A percentile compares a stretch with the other conserved stretches of the same genome.
phyloP scores from a whole-genome alignment of 371 early-diverging fungal genomes.

The Mortierella sp. region DNA sequence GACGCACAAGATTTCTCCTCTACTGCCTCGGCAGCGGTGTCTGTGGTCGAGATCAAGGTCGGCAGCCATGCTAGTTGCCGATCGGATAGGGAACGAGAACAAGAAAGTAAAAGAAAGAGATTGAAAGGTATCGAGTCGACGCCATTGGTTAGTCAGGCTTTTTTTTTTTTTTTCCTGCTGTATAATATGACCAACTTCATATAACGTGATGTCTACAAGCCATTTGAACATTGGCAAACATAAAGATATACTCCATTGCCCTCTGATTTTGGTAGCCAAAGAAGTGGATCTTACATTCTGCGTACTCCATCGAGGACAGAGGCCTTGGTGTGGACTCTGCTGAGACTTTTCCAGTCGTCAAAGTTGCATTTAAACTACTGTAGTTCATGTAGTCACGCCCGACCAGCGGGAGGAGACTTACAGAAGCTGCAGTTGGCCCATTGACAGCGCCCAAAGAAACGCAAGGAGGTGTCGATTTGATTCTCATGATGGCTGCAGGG shows the following conservation, averaged over 20 bases:
- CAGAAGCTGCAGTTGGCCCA: background rate
- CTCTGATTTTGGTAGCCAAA: background rate
- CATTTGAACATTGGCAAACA: too few species aligned
- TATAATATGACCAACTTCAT: too few species aligned
- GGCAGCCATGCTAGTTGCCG: conserved; percentile 41
- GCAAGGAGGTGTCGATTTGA: conserved; percentile 29
- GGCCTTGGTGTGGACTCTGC: conserved; percentile 24
- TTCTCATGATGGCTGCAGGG: conserved; percentile 37
- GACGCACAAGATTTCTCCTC: background rate
- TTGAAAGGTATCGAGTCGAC: background rate
- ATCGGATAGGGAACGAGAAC: background rate
- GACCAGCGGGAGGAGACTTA: conserved; percentile 53
- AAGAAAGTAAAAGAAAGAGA: background rate
- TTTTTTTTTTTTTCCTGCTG: too few species aligned
- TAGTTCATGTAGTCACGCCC: conserved; percentile 37
- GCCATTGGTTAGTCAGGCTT: too few species aligned
- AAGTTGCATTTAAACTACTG: conserved; percentile 21
- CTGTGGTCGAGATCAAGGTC: background rate
- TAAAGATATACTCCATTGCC: background rate
- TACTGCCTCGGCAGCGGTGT: background rate
- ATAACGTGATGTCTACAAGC: too few species aligned
- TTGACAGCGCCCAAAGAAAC: conserved; percentile 4
- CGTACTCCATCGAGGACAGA: conserved; percentile 47
- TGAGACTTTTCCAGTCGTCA: conserved; percentile 14
- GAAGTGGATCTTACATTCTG: conserved; percentile 45